Percentiles rank a stretch among this genome's conserved stretches.
Conservation (phyloP, 495 filamentous ascomycete genomes). For the Aspergillus ostianus region DNA sequence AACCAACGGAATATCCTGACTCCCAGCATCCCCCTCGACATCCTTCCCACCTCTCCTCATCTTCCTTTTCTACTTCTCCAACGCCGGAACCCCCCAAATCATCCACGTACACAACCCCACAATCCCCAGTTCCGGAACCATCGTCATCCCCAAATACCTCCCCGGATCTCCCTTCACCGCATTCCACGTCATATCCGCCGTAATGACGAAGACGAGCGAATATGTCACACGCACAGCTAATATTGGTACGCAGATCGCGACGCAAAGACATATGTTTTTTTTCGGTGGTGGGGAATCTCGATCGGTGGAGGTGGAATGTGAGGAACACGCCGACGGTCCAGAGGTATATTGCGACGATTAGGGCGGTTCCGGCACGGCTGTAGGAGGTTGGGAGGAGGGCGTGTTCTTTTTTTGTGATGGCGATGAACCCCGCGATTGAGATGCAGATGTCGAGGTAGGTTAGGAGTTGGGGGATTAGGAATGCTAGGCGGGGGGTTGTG, state of each 20-base stretch:
- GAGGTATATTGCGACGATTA: conserved; percentile 28
- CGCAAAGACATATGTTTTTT: conserved; percentile 7
- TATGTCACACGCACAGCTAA: conserved; percentile 18
- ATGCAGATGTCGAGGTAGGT: conserved; percentile 26
- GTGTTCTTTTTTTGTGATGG: conserved; percentile 17
- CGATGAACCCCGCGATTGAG: conserved; percentile 24
- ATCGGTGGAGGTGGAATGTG: conserved; percentile 16
- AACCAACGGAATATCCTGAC: neutral
- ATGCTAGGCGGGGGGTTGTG: conserved; percentile 10
- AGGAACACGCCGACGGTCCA: conserved; percentile 18
- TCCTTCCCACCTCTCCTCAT: neutral
- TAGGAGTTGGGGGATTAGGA: conserved; percentile 20
- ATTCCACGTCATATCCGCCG: conserved; percentile 18
- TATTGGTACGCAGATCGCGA: conserved; percentile 15
- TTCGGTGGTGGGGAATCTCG: conserved; percentile 10
- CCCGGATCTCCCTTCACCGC: conserved; percentile 19
- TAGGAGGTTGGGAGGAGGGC: conserved; percentile 15
- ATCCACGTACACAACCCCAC: neutral
- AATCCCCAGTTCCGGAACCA: conserved; percentile 18
- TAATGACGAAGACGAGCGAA: conserved; percentile 19
- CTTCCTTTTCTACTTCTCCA: neutral
- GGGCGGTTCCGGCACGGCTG: conserved; percentile 20
- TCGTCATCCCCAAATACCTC: conserved; percentile 19
- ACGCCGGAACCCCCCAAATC: neutral
- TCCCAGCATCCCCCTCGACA: neutral